These are phyloP conservation scores for Hanseniaspora sp. DNA, from an alignment of 1,139 yeast species.

Conservation along the genomic window DNA sequence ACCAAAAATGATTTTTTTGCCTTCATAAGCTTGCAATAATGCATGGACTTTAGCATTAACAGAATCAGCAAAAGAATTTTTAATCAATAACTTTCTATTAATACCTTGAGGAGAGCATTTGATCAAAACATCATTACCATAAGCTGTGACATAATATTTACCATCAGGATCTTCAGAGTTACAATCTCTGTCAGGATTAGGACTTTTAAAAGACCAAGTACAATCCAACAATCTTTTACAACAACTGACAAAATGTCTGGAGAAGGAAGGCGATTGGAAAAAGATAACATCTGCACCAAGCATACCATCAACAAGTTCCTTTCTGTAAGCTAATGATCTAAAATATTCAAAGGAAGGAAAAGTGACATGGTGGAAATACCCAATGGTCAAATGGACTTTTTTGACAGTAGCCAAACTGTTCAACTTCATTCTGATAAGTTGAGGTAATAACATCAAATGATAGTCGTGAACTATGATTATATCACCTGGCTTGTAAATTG, in stretches of 20 bases:
- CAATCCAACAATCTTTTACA: constrained; percentile 75
- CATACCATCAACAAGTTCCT: constrained; percentile 75
- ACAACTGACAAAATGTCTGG: constrained; percentile 81
- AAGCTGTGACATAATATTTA: constrained; percentile 44
- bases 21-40: constrained; percentile 57
- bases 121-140: constrained; percentile 64
- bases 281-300: constrained; percentile 79
- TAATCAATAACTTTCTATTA: constrained; percentile 53
- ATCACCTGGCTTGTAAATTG: constrained; percentile 77
- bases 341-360: constrained; percentile 96
- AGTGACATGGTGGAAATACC: constrained; percentile 76
- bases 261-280: constrained; percentile 76
- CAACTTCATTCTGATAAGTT: constrained; percentile 66
- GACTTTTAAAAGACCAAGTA: constrained; percentile 41
- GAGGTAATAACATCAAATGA: constrained; percentile 74
- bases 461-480: constrained; percentile 93
- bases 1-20: constrained; percentile 68
- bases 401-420: constrained; percentile 24
- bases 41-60: constrained; percentile 41
- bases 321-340: constrained; percentile 73
- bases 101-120: constrained; percentile 80
- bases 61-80: constrained; percentile 39
- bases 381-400: constrained; percentile 39
- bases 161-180: constrained; percentile 23
- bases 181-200: constrained; percentile 20